Base-by-base conservation (phyloP, 306 rosid genomes). In the Prunus salicina region DNA sequence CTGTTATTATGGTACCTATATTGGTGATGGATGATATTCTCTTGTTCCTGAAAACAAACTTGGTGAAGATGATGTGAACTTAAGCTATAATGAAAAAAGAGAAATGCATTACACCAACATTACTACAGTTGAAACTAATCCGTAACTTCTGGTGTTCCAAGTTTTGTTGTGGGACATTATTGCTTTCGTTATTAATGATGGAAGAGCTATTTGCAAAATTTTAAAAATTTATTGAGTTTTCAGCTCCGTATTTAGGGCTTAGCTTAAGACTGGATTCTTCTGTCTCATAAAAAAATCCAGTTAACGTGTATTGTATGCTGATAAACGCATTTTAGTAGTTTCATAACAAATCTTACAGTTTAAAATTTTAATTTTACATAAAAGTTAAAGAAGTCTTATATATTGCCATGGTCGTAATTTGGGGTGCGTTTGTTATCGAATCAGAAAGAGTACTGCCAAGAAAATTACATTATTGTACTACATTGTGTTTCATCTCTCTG, bases 21-120 rank as follows among this genome's bases (percentile, higher is more conserved):
- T 78, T 73, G 88, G 79, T 74, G 72, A 63, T 73, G 77, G 41
- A 43, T 82, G 24, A 69, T 79, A 62, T 73, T 77, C 65, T 76
- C 81, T 91, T 84, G 80, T 78, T 73, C 76, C 49, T 72, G 73
- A 77, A 73, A 89, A 84, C 88, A 83, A 86, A 80, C 71, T 72
- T 72, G 76, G 56, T 28, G 67, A 55, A 71, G 34, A 53, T 66
- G 69, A 43, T 64, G 77, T 63, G 72, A 70, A 56, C 34, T 69
- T 78, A 24, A 16, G 65, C 32, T 78, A 58, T 64, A 24, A 64
- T 64, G 64, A 15, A 22, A 25, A 64, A 18, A 50, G 46, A 52
- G 11, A 71, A n/a, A 73, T 46, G 66, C 38, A 75, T 22, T 34
- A 74, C 49, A 27, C 65, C 73, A 68, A 34, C 27, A 52, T 61